Evolutionary conservation across 129 eudicot species (phyloP).

Genomic region (Cynara cardunculus): DNA sequence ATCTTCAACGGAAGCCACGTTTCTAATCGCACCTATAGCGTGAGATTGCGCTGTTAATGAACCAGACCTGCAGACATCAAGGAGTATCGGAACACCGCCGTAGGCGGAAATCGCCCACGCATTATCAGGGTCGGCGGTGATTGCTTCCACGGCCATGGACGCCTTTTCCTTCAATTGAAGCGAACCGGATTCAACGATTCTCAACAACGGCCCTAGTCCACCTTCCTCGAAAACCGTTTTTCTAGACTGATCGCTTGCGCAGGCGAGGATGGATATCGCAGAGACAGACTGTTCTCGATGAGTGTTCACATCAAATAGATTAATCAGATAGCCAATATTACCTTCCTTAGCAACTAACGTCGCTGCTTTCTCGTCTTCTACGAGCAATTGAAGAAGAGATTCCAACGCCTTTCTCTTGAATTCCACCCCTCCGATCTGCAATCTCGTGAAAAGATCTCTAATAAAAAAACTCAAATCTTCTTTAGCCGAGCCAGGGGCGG

Average conservation of each 20-base stretch:
- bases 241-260: conserved; percentile 49
- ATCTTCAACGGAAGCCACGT: conserved; percentile 62
- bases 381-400: conserved; percentile 49
- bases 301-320: conserved; percentile 49
- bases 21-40: conserved; percentile 67
- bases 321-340: conserved; percentile 45
- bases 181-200: conserved; percentile 62
- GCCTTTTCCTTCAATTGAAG: conserved; percentile 59
- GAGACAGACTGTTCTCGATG: conserved; percentile 60
- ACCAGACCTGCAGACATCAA: conserved; percentile 67
- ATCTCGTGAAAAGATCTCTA: conserved; percentile 59
- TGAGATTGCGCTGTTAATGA: conserved; percentile 50
- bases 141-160: conserved; percentile 63
- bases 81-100: conserved; percentile 62
- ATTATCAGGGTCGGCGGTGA: conserved; percentile 69
- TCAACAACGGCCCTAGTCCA: conserved; percentile 67
- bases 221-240: conserved; percentile 73
- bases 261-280: conserved; percentile 51
- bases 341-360: conserved; percentile 59
- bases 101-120: conserved; percentile 88
- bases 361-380: conserved; percentile 48
- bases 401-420: conserved; percentile 72
- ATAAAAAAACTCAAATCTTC: conserved; percentile 61
- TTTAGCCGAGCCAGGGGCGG: conserved; percentile 46
- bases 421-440: conserved; percentile 84